Conservation (phyloP, 768 basidiomycete genomes). For the Calocera cornea region DNA sequence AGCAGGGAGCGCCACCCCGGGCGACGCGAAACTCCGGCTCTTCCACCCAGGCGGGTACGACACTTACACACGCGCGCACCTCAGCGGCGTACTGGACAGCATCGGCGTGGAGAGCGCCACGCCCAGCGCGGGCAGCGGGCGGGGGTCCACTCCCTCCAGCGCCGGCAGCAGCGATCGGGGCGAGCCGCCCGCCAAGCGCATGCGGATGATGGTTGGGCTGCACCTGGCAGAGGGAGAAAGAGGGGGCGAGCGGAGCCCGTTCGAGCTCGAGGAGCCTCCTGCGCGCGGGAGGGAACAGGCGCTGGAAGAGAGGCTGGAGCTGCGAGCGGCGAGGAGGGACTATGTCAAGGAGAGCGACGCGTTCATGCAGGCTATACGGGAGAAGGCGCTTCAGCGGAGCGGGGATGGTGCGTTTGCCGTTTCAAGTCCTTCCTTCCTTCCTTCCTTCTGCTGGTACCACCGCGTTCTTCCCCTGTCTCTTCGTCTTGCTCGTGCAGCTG, state of each 20-base stretch:
- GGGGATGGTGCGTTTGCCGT: constrained; percentile 9
- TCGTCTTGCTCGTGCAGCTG: not conserved
- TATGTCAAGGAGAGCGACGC: not conserved
- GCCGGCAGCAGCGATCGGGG: not conserved
- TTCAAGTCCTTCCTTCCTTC: not conserved
- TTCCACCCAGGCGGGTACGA: constrained; percentile 86
- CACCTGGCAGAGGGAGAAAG: not conserved
- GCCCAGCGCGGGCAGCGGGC: not conserved
- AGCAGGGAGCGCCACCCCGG: too few species aligned
- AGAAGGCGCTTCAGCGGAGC: not conserved
- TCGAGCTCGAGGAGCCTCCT: not conserved
- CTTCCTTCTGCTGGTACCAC: not conserved
- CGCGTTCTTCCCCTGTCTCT: too few species aligned
- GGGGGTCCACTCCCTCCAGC: not conserved
- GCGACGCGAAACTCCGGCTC: constrained; percentile 62
- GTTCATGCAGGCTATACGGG: not conserved
- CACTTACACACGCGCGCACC: constrained; percentile 86
- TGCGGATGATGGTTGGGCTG: not conserved
- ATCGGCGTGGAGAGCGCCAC: constrained; percentile 42
- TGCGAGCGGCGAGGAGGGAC: not conserved
- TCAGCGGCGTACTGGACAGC: constrained; percentile 86
- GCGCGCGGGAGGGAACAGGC: too few species aligned
- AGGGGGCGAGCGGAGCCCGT: not conserved
- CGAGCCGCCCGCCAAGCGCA: not conserved
- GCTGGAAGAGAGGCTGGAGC: not conserved